Conservation (phyloP, 805 yeast species). For the Candida vartiovaarae region DNA sequence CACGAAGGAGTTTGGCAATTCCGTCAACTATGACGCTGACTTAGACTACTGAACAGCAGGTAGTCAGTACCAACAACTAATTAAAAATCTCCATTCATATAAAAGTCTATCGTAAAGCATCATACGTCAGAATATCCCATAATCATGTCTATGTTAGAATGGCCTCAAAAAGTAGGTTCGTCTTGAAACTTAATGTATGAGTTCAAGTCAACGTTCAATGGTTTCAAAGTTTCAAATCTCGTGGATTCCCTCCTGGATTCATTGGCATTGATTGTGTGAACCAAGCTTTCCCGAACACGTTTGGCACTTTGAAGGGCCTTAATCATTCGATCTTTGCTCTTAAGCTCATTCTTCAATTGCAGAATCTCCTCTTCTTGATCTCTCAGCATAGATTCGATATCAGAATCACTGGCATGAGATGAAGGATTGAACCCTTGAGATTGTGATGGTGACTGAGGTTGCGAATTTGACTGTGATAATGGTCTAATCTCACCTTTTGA, state of each 20-base stretch:
- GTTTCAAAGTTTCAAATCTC: constrained; percentile 15
- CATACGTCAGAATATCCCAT: background rate
- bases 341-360: constrained; percentile 53
- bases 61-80: background rate
- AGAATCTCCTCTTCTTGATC: constrained; percentile 64
- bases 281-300: constrained; percentile 41
- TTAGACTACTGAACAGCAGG: background rate
- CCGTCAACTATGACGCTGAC: background rate
- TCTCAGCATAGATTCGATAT: constrained; percentile 30
- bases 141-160: background rate
- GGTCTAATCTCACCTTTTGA: background rate
- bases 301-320: constrained; percentile 63
- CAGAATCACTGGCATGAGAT: constrained; percentile 8
- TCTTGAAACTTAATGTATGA: background rate
- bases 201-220: constrained; percentile 14
- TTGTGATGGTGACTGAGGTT: background rate
- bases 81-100: background rate
- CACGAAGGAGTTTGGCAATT: background rate
- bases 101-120: background rate
- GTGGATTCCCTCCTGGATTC: constrained; percentile 19
- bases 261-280: constrained; percentile 15
- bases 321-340: constrained; percentile 74
- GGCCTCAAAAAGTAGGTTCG: background rate
- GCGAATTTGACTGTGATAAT: background rate
- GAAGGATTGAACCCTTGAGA: constrained; percentile 7